Percentiles rank a stretch among this genome's conserved stretches.
Evolutionary conservation across 192 early-diverging fungal species (phyloP).

Genomic region (Coemansia sp.): DNA sequence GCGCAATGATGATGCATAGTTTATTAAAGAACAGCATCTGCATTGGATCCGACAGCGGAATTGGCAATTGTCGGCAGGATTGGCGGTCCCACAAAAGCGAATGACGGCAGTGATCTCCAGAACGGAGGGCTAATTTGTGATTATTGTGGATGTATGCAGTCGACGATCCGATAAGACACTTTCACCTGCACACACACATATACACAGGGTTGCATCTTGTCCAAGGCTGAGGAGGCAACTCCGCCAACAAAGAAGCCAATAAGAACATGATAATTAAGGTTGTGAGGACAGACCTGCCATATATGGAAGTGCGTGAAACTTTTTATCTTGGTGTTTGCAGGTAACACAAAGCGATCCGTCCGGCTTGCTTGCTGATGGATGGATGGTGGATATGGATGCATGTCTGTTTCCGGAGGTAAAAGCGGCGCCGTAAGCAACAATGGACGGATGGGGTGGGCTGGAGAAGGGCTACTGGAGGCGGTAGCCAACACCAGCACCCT

Average conservation of each 20-base stretch:
- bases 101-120: not conserved
- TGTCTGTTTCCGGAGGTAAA: not conserved
- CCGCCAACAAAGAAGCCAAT: not conserved
- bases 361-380: not conserved
- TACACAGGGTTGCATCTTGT: not conserved
- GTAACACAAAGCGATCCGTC: not conserved
- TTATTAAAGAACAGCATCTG: not conserved
- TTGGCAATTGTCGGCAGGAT: not conserved
- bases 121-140: not conserved
- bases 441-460: not conserved
- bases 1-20: not conserved
- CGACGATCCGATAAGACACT: not conserved
- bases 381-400: not conserved
- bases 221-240: not conserved
- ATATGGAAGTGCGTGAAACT: not conserved
- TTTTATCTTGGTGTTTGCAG: no score
- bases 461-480: not conserved
- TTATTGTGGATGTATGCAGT: not conserved
- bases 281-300: conserved; percentile 2
- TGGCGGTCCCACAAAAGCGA: not conserved
- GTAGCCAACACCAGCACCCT: not conserved
- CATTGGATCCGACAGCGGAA: not conserved
- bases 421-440: conserved; percentile 1
- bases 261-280: not conserved
- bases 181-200: not conserved